phyloP scores from a whole-genome alignment of 495 filamentous ascomycete species.

The Penicillium argentinense region DNA sequence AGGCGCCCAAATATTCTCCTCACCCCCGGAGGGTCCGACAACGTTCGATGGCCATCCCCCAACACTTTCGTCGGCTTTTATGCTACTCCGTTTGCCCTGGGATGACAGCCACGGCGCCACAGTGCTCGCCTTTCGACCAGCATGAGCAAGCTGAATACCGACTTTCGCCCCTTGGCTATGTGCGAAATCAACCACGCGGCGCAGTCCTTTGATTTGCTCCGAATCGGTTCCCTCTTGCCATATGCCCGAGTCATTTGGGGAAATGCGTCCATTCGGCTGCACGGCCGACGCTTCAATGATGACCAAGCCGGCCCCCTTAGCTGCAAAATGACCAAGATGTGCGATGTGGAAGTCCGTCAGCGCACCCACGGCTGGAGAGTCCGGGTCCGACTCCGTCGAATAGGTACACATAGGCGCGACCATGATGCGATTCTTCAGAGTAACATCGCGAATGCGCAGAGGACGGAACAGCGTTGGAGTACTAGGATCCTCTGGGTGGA shows the following conservation, averaged over 20 bases:
- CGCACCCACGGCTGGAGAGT: conserved; percentile 53
- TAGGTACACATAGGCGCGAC: conserved; percentile 64
- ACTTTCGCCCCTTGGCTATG: conserved; percentile 64
- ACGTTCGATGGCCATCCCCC: conserved; percentile 72
- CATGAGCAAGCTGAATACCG: conserved; percentile 73
- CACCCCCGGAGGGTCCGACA: conserved; percentile 53
- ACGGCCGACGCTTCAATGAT: conserved; percentile 72
- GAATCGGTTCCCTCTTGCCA: conserved; percentile 56
- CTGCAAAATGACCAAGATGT: conserved; percentile 60
- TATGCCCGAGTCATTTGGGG: conserved; percentile 65
- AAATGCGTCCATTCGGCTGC: conserved; percentile 66
- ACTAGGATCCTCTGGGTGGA: conserved; percentile 35
- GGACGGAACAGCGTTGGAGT: conserved; percentile 66
- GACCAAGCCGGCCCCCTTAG: conserved; percentile 63
- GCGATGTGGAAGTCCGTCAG: conserved; percentile 70
- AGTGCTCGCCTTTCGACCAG: conserved; percentile 70
- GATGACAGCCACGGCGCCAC: conserved; percentile 59
- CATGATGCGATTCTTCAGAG: conserved; percentile 70
- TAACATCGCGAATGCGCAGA: conserved; percentile 63
- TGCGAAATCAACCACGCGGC: conserved; percentile 59
- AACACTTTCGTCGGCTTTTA: conserved; percentile 51
- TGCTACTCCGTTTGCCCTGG: conserved; percentile 25
- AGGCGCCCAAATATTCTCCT: conserved; percentile 48
- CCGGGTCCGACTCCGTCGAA: conserved; percentile 48
- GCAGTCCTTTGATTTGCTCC: conserved; percentile 62